Evolutionary conservation across 164 flowering plant genomes (phyloP).

Genomic region (Tinospora cordifolia): DNA sequence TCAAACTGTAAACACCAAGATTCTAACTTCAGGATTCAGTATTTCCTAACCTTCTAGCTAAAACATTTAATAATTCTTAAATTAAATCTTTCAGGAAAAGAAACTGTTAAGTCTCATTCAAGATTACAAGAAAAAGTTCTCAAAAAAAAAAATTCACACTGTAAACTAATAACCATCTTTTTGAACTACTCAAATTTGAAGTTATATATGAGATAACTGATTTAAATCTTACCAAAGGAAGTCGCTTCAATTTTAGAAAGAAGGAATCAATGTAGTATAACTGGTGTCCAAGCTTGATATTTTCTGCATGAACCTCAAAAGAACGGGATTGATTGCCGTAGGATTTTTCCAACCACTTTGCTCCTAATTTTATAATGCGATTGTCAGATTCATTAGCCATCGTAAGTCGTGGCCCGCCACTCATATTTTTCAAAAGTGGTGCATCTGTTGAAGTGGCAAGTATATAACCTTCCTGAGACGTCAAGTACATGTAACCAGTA

Average conservation of each 20-base stretch:
- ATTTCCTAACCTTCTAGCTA: not conserved
- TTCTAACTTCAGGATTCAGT: not conserved
- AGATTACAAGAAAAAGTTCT: not conserved
- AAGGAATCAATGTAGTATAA: constrained; percentile 84
- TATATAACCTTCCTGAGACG: constrained; percentile 85
- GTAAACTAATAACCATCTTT: no score
- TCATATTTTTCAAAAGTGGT: constrained; percentile 59
- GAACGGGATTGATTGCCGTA: constrained; percentile 40
- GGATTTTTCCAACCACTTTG: constrained; percentile 54
- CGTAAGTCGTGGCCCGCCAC: constrained; percentile 59
- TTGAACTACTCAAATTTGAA: not conserved
- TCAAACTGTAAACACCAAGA: constrained; percentile 2
- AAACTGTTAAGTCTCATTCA: not conserved
- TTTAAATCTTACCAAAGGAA: constrained; percentile 64
- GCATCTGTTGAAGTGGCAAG: constrained; percentile 87
- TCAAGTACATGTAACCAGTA: constrained; percentile 82
- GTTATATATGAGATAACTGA: not conserved
- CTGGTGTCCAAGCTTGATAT: constrained; percentile 57
- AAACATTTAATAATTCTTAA: not conserved
- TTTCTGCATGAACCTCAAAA: constrained; percentile 75
- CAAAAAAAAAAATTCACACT: not conserved
- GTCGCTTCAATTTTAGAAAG: constrained; percentile 71
- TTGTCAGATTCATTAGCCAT: constrained; percentile 74
- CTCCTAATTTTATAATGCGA: constrained; percentile 56
- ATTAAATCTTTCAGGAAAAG: not conserved